phyloP scores from a whole-genome alignment of 805 yeast species.

The Pichia heedii region DNA sequence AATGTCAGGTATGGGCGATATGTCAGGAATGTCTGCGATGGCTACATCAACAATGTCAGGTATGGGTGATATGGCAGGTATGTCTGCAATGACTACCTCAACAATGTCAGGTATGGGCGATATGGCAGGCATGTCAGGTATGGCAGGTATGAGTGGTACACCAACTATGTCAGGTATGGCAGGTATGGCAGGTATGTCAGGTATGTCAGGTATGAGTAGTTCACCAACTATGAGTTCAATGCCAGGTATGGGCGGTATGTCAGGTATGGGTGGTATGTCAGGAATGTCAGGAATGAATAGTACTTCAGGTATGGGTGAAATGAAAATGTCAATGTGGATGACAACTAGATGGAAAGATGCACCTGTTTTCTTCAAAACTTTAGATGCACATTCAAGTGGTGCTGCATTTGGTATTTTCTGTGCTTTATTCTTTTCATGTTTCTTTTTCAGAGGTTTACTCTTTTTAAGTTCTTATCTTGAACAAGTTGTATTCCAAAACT shows the following conservation, averaged over 20 bases:
- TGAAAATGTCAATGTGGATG: conserved; percentile 44
- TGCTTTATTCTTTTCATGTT: conserved; percentile 47
- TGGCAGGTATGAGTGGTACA: too few relatives aligned
- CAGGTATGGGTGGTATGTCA: too few relatives aligned
- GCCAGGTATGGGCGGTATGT: too few relatives aligned
- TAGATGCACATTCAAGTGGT: conserved; percentile 46
- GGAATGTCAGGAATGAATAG: background rate
- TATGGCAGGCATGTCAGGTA: too few relatives aligned
- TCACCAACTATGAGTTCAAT: background rate
- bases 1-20: too few relatives aligned
- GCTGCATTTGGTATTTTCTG: conserved; percentile 69
- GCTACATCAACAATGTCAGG: too few relatives aligned
- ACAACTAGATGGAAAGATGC: conserved; percentile 41
- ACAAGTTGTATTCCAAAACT: conserved; percentile 50
- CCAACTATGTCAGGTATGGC: conserved; percentile 8
- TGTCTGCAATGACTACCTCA: too few relatives aligned
- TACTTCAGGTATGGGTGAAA: conserved; percentile 16
- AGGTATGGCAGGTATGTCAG: background rate
- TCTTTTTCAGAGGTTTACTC: conserved; percentile 49
- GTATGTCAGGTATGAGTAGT: background rate
- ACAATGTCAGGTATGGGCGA: background rate
- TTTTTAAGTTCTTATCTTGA: conserved; percentile 58
- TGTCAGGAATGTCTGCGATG: too few relatives aligned
- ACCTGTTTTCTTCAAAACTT: conserved; percentile 53
- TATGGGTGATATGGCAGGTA: background rate